A percentile compares a stretch with the other conserved stretches of the same genome.
phyloP scores from a whole-genome alignment of 2,329 filamentous ascomycete genomes.

The Pseudogymnoascus sp. region DNA sequence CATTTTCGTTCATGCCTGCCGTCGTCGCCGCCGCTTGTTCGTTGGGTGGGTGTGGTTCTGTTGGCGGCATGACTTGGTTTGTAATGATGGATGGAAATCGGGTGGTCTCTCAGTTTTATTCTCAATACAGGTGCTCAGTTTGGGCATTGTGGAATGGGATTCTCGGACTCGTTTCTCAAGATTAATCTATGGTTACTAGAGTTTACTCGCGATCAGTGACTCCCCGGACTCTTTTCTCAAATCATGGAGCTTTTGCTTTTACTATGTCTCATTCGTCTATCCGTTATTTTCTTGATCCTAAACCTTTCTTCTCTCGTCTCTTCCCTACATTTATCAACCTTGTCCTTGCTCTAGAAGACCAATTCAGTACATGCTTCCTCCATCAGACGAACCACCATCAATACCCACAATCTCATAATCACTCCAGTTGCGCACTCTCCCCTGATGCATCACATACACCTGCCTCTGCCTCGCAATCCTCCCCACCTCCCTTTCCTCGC shows the following conservation, averaged over 20 bases:
- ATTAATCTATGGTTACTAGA: background rate
- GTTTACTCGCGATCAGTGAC: background rate
- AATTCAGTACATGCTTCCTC: no score
- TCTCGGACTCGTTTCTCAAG: background rate
- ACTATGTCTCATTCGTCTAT: background rate
- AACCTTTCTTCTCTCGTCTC: background rate
- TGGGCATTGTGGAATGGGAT: background rate
- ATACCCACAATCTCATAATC: no score
- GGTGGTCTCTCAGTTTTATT: background rate
- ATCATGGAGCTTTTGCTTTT: background rate
- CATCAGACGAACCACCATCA: no score
- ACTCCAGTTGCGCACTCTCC: background rate
- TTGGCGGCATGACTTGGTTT: background rate
- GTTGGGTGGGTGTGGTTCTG: background rate
- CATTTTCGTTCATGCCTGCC: background rate
- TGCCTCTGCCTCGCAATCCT: background rate
- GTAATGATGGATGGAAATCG: background rate
- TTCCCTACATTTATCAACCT: background rate
- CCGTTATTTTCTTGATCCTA: background rate
- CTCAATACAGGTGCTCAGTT: background rate
- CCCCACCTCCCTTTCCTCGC: background rate
- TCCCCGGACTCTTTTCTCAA: background rate
- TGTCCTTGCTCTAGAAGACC: no score
- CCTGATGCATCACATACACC: background rate
- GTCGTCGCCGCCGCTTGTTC: background rate